phyloP scores from a whole-genome alignment of 2,329 filamentous ascomycete species.

The Alternaria novae-zelandiae region DNA sequence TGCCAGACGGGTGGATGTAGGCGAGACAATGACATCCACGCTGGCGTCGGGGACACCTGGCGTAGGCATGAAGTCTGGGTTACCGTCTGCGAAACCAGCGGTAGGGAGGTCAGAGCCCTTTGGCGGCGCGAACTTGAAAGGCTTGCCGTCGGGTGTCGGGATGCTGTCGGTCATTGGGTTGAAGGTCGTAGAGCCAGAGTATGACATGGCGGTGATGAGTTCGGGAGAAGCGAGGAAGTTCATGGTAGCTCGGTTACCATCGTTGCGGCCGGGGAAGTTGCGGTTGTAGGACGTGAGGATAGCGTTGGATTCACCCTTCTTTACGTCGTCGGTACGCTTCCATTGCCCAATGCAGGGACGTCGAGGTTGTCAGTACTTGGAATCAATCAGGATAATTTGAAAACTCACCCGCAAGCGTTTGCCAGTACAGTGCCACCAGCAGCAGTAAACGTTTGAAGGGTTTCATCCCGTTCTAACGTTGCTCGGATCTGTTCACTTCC shows the following conservation, averaged over 20 bases:
- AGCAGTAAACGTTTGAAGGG: slow-evolving; percentile 81
- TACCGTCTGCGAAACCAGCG: slow-evolving; percentile 81
- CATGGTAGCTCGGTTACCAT: slow-evolving; percentile 96
- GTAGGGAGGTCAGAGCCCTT: slow-evolving; percentile 66
- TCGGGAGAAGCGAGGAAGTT: slow-evolving; percentile 98
- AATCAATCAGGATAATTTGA: neutral
- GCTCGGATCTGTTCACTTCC: slow-evolving; percentile 97
- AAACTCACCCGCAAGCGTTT: slow-evolving; percentile 75
- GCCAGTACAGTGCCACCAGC: slow-evolving; percentile 90
- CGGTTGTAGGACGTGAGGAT: slow-evolving; percentile 98
- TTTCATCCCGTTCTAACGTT: slow-evolving; percentile 87
- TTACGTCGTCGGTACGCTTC: slow-evolving; percentile 85
- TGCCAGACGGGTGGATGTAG: slow-evolving; percentile 87
- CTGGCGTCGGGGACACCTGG: slow-evolving; percentile 74
- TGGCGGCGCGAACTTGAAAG: slow-evolving; percentile 85
- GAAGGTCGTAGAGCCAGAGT: slow-evolving; percentile 90
- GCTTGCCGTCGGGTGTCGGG: slow-evolving; percentile 76
- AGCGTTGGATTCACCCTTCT: slow-evolving; percentile 87
- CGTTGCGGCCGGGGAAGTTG: slow-evolving; percentile 96
- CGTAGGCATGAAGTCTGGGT: slow-evolving; percentile 74
- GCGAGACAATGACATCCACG: slow-evolving; percentile 77
- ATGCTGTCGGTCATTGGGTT: slow-evolving; percentile 92
- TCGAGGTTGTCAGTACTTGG: slow-evolving; percentile 13
- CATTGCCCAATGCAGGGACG: slow-evolving; percentile 87
- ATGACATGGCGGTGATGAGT: slow-evolving; percentile 94